A percentile compares a stretch with the other conserved stretches of the same genome.
Evolutionary conservation across 139 green algal genomes (phyloP).

Genomic region (Pleodorina starrii): DNA sequence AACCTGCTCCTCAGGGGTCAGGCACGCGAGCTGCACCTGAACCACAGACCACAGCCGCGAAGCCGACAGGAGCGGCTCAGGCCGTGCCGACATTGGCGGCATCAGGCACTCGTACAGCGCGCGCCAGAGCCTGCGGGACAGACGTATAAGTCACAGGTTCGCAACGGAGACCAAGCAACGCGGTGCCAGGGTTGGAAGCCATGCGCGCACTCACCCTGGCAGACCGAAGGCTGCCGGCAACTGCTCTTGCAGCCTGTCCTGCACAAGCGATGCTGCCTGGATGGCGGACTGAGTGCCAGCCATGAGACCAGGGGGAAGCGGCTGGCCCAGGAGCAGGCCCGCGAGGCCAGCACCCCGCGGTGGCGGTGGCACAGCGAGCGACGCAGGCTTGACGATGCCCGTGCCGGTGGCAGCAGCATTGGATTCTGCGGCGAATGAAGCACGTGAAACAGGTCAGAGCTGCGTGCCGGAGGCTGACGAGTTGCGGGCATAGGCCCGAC

Average conservation of each 20-base stretch:
- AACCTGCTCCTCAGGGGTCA: slow-evolving; percentile 20
- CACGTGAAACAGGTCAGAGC: no score
- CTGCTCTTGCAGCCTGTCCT: slow-evolving; percentile 32
- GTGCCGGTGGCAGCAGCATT: neutral
- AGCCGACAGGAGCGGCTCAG: neutral
- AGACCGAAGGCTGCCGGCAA: slow-evolving; percentile 15
- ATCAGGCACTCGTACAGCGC: neutral
- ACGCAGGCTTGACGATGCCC: neutral
- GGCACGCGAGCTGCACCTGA: slow-evolving; percentile 31
- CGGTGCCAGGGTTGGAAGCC: neutral
- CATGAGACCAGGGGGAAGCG: slow-evolving; percentile 21
- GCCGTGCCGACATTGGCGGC: no score
- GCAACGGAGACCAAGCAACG: neutral
- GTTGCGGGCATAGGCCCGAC: no score
- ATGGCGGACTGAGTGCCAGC: neutral
- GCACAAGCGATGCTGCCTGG: slow-evolving; percentile 16
- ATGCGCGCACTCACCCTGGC: slow-evolving; percentile 8
- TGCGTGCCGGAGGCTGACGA: no score
- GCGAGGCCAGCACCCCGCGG: slow-evolving; percentile 18
- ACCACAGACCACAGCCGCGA: slow-evolving; percentile 34
- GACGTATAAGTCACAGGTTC: no score
- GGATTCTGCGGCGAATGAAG: neutral
- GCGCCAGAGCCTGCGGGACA: slow-evolving; percentile 4
- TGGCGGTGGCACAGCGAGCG: neutral
- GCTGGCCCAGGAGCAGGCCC: slow-evolving; percentile 35